Evolutionary conservation across 1,139 yeast species (phyloP), one percentile per base, ranked within the genome.

Genomic region (Casaregolazyma lundiana): DNA sequence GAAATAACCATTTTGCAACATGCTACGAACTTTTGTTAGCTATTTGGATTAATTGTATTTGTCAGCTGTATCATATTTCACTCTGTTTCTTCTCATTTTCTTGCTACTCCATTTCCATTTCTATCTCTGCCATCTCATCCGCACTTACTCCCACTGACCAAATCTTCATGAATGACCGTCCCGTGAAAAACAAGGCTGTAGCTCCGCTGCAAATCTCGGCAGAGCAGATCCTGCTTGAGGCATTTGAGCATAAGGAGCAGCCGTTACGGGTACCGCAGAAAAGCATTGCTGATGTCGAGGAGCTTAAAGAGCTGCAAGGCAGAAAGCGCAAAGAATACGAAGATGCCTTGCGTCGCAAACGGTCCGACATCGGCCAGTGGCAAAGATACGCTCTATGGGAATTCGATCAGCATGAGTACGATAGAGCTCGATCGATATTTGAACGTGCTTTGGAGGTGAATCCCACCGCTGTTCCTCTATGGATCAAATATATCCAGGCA

Each of bases 331-430:
- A 77, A 42, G 96, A 88, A 56, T 90, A 73, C 61, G 98, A 92
- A 65, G 84, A 83, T 57, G 95, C 90, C 18, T 66, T 92, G 44
- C 80, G 94, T 55, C 75, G 92, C 56, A 90, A 92, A 61, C 70
- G 95, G 50, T 75, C 84, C 35, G 89, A 89, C 58, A 75, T 77
- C 57, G 84, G 89, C 2, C 96, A 90, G 61, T 92, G 97, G 97
- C 73, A 88, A 63, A 72, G 97, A 45, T 92, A 92, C 63, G 97
- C 97, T 1, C 78, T 76, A 51, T 88, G 92, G 80, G 98, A 92
- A 63, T 65, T 81, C 11, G 85, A 84, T 4, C 90, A 87, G 58
- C 82, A 80, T 50, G 96, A 92, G 60, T 73, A 77, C 56, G 71
- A 73, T 7, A 64, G 82, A n/a, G 96, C 95, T 0, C 69, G 97